Base-by-base conservation (phyloP, 805 yeast genomes). In the Nakazawaea siamensis region DNA sequence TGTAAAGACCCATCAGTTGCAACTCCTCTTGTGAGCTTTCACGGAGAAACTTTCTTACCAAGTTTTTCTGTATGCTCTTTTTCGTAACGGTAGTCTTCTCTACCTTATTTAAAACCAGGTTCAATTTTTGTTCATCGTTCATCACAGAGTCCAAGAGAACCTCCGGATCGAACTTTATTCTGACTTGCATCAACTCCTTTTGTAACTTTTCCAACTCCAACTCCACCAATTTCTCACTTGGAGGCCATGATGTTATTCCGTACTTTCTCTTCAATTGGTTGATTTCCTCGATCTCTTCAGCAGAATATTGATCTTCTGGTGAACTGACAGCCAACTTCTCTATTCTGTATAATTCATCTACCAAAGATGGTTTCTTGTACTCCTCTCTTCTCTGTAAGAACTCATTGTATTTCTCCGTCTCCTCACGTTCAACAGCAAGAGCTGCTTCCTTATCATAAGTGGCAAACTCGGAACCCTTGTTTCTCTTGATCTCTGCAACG, bases 391-490 rank as follows among this genome's bases (percentile, higher is more conserved):
- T 72, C 24, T 59, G 50, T 37, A 75, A 55, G 49, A 84, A 80
- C 30, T 69, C 70, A 34, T 60, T 48, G 25, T 76, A 65, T 56
- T 73, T 76, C 29, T 48, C 49, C 25, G 65, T 57, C 58, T 85
- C 94, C 53, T 86, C 94, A n/a, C 59, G 50, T 1, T 65, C 58
- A 14, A 87, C 90, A 44, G 70, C 67, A 32, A 61, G 60, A 47
- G 77, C 80, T 34, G 95, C 94, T 48, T 79, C 73, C 27, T 66
- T 64, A 54, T 82, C 82, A 61, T 82, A 87, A 43, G 70, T 62
- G 18, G 83, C 90, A 67, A 88, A 85, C 57, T 86, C 90, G 52
- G 87, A 88, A 71, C 97, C 97, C 59, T 82, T 77, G 51, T 84
- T 80, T 54, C 70, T 76, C 60, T 85, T 74, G 54, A 90, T 84